Evolutionary conservation across 306 rosid genomes (phyloP), one percentile per base, ranked within the genome.

Genomic region (Cajanus cajan): DNA sequence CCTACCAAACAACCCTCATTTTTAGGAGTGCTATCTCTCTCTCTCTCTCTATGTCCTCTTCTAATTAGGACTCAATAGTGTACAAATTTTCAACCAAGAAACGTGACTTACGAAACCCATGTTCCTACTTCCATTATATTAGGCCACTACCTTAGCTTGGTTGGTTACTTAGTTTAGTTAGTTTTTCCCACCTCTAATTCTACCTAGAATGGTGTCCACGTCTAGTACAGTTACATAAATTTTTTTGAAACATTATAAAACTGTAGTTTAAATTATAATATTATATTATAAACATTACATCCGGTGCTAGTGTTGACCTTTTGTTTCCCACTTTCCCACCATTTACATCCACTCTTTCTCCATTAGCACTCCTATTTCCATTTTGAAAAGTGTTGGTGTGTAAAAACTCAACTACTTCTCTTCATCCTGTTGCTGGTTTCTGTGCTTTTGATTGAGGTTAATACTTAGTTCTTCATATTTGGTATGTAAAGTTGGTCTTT

Each of bases 71-170:
- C 48, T 64, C 41, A 24, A 13, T 28, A 2, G 34, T 39, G 51
- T 40, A 39, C 71, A 19, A 18, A 18, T 39, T 40, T 66, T 66
- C 71, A 66, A 66, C 51, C 71, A 40, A 7, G 24, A 68, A 68
- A 66, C 71, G 61, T 47, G 74, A 59, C 74, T 69, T 69, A 47
- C 74, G 59, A 69, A 45, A 69, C 28, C 59, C 43, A 69, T 69
- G 74, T 69, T 47, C 43, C 43, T 69, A 45, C 59, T 43, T 69
- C 74, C 74, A 45, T 69, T n/a, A 25, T 45, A 43, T 44, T 45
- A 24, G 24, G 41, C 59, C 58, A 68, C 58, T 44, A 68, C 41
- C 74, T 68, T 68, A 68, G 39, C 74, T 22, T 16, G 10, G 58
- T 68, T 25, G 41, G 58, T 68, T 68, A 68, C 74, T 68, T 68